phyloP scores from a whole-genome alignment of 306 rosid species.

The Cicer pinnatifidum region DNA sequence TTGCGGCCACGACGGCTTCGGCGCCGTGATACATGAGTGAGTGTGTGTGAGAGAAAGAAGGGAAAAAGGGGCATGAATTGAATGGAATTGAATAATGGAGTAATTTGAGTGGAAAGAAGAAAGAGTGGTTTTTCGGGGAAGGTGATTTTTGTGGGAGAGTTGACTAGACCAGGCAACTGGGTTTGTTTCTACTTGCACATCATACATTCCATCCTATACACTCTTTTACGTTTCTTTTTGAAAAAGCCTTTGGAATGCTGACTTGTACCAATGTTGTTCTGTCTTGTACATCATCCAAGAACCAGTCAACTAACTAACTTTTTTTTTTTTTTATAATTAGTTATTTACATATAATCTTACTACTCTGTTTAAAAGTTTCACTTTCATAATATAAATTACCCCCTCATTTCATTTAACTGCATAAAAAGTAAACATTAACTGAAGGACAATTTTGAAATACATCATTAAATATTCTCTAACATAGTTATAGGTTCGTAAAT shows the following conservation, averaged over 20 bases:
- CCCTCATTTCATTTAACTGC: too few relatives aligned
- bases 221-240: background rate
- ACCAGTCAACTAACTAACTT: too few relatives aligned
- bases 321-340: too few relatives aligned
- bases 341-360: too few relatives aligned
- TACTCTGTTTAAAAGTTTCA: too few relatives aligned
- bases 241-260: background rate
- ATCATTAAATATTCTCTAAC: too few relatives aligned
- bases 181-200: background rate
- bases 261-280: background rate
- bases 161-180: conserved; percentile 36
- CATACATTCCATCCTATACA: background rate
- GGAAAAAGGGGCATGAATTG: background rate
- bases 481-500: too few relatives aligned
- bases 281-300: background rate
- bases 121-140: conserved; percentile 32
- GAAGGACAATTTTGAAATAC: too few relatives aligned
- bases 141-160: conserved; percentile 17
- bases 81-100: background rate
- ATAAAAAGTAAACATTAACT: too few relatives aligned
- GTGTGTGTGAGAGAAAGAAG: background rate
- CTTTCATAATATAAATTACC: too few relatives aligned
- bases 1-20: conserved; percentile 54
- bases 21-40: conserved; percentile 7
- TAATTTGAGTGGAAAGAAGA: background rate